Evolutionary conservation across 768 basidiomycete genomes (phyloP), one percentile per base, ranked within the genome.

Genomic region (Leucocoprinus sp.): DNA sequence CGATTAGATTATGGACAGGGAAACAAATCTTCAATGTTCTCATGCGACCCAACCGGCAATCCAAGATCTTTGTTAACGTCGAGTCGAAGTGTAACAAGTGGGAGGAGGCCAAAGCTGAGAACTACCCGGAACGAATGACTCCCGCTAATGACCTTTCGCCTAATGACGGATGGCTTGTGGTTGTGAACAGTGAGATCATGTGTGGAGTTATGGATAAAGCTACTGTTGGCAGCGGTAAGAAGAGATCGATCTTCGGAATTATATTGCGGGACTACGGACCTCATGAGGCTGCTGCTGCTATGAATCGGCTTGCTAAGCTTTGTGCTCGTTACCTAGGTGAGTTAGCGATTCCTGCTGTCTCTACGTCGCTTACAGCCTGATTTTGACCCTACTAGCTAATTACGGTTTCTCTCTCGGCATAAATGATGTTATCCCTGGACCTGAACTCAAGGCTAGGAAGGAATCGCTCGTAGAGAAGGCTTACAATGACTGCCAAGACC

Each of bases 181-280:
- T 99, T 44, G 81, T 93, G 51, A 99, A 98, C 61, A 92, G 88
- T 58, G 93, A 99, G 64, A 91, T 99, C 55, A 99, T 98, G 92
- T 97, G 93, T 56, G 96, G 96, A 35, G 88, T 92, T 12, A 95
- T 98, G 83, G 96, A 99, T 68, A 99, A 99, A 66, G 88, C 89
- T 12, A 97, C 92, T 0, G 84, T 98, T 3, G 96, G 96, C 43
- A 87, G 90, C 55, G 96, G 96, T 42, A 99, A 99, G 76, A 98
- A 99, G 72, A 98, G 97, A 60, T 96, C 93, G 2, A 91, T 99
- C 34, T 99, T 98, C 58, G 95, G 95, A 52, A 90, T 97, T 35
- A 98, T 99, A 54, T 76, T 97, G 68, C 74, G 95, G 47, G 96
- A 99, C 64, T 98, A 96, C 61, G 96, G 96, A 4, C 78, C 91